phyloP scores from a whole-genome alignment of 371 early-diverging fungal species.

The Cokeromyces recurvatus region DNA sequence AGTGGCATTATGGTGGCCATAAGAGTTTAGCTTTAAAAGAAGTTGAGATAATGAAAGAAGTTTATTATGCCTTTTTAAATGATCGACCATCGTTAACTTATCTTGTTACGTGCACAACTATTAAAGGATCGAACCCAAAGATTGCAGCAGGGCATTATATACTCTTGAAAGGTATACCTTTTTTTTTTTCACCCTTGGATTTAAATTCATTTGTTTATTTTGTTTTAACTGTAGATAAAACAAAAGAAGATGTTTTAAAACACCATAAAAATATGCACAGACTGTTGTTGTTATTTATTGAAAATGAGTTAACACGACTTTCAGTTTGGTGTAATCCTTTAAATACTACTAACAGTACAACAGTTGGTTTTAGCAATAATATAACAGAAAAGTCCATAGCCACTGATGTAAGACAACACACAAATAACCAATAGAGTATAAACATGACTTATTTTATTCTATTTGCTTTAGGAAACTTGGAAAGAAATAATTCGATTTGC shows the following conservation, averaged over 20 bases:
- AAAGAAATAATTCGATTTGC: conserved; percentile 69
- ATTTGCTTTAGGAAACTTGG: conserved; percentile 43
- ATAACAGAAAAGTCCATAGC: conserved; percentile 28
- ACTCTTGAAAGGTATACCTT: conserved; percentile 21
- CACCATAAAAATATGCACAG: conserved; percentile 19
- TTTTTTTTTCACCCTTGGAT: background rate
- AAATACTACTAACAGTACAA: conserved; percentile 29
- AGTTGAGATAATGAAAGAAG: conserved; percentile 63
- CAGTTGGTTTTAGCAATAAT: conserved; percentile 15
- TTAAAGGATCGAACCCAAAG: conserved; percentile 29
- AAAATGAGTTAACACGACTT: conserved; percentile 75
- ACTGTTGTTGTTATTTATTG: conserved; percentile 70
- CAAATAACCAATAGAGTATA: no score
- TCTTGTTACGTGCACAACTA: conserved; percentile 43
- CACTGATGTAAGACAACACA: conserved; percentile 19
- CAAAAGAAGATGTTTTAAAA: conserved; percentile 20
- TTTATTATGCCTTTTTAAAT: conserved; percentile 59
- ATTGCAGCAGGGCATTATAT: conserved; percentile 41
- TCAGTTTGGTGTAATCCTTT: conserved; percentile 74
- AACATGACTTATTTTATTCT: no score
- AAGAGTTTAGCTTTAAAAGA: conserved; percentile 61
- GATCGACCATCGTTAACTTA: conserved; percentile 59
- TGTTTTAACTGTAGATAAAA: conserved; percentile 13
- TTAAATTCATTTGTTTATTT: background rate
- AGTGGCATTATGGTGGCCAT: conserved; percentile 69